Evolutionary conservation across 1,284 basidiomycete species (phyloP).

Genomic region (Moesziomyces sp.): DNA sequence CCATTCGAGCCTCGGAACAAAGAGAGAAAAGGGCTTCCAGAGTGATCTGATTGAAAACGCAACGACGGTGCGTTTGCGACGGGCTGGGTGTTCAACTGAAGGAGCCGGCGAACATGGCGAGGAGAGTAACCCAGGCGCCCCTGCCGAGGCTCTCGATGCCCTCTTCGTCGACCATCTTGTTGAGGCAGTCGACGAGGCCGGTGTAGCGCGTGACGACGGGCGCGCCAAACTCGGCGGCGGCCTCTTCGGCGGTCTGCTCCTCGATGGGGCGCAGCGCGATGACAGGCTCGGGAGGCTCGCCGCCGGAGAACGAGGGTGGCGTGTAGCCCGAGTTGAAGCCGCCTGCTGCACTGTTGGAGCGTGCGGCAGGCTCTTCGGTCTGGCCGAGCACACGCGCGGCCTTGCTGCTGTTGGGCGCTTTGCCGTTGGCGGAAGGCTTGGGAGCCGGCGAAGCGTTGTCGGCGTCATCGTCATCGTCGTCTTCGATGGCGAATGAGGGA

Average conservation of each 20-base stretch:
- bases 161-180: slow-evolving; percentile 65
- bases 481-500: slow-evolving; percentile 59
- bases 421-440: slow-evolving; percentile 5
- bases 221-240: slow-evolving; percentile 61
- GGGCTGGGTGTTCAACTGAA: slow-evolving; percentile 38
- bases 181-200: slow-evolving; percentile 61
- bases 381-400: slow-evolving; percentile 22
- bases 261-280: slow-evolving; percentile 65
- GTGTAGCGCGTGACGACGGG: slow-evolving; percentile 60
- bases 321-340: slow-evolving; percentile 15
- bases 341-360: not conserved
- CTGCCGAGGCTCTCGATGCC: slow-evolving; percentile 62
- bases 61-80: not conserved
- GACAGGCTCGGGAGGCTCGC: slow-evolving; percentile 64
- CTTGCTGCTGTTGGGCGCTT: slow-evolving; percentile 4
- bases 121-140: slow-evolving; percentile 61
- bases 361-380: not conserved
- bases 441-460: slow-evolving; percentile 10
- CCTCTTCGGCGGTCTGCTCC: slow-evolving; percentile 50
- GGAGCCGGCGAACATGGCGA: slow-evolving; percentile 53
- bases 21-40: too few relatives aligned
- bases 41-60: too few relatives aligned
- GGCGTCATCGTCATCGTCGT: slow-evolving; percentile 55
- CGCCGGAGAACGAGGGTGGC: slow-evolving; percentile 21
- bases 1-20: too few relatives aligned